Evolutionary conservation across 2,329 filamentous ascomycete species (phyloP).

Genomic region (Aciculosporium take): DNA sequence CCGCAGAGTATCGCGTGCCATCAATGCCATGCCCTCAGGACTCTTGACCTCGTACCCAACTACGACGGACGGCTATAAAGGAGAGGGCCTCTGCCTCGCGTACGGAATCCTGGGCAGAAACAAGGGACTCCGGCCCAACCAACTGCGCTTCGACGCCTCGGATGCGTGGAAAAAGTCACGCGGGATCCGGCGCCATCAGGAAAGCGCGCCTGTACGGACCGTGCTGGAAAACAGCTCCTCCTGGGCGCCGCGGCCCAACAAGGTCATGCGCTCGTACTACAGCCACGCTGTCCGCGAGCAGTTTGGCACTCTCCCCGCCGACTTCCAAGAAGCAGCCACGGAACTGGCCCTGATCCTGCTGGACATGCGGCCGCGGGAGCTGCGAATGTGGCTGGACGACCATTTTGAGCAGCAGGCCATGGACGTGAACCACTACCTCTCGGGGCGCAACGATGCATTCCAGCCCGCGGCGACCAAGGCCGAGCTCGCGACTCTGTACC

Average conservation of each 20-base stretch:
- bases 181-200: background rate
- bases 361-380: background rate
- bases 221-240: background rate
- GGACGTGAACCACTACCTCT: background rate
- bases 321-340: background rate
- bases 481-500: background rate
- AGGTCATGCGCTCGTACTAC: background rate
- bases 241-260: background rate
- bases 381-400: background rate
- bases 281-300: background rate
- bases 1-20: background rate
- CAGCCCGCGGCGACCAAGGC: background rate
- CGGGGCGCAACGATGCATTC: background rate
- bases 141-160: background rate
- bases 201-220: background rate
- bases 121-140: background rate
- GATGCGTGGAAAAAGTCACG: background rate
- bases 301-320: background rate
- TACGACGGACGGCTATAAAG: background rate
- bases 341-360: background rate
- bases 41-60: background rate
- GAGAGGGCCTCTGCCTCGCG: background rate
- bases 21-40: background rate
- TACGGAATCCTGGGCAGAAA: background rate
- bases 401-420: background rate